phyloP scores from a whole-genome alignment of 176 grass and related monocot genomes.

The Triticum dicoccoides region DNA sequence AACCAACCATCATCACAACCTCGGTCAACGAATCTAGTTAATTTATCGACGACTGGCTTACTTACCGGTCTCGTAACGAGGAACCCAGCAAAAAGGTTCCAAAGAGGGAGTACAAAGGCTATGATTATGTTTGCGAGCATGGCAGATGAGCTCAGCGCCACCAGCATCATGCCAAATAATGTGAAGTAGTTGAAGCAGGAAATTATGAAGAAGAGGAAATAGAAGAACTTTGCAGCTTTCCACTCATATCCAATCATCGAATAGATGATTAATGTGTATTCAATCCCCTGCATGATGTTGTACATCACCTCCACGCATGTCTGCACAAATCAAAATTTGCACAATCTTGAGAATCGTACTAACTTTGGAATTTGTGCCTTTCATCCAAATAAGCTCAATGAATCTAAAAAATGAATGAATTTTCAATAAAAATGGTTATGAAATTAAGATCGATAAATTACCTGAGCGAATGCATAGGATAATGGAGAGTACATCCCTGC shows the following conservation, averaged over 20 bases:
- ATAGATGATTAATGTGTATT: slow-evolving; percentile 71
- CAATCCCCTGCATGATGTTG: slow-evolving; percentile 43
- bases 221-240: slow-evolving; percentile 65
- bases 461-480: slow-evolving; percentile 84
- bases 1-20: no score
- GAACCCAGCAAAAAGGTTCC: slow-evolving; percentile 85
- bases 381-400: no score
- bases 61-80: slow-evolving; percentile 64
- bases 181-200: slow-evolving; percentile 75
- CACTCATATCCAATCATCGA: slow-evolving; percentile 77
- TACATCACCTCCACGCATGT: slow-evolving; percentile 60
- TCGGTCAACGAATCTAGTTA: not conserved
- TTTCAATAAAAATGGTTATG: not conserved
- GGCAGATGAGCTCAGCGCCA: slow-evolving; percentile 56
- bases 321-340: slow-evolving; percentile 22
- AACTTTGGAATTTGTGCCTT: not conserved
- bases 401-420: not conserved
- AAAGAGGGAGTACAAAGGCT: slow-evolving; percentile 56
- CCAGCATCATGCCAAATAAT: slow-evolving; percentile 74
- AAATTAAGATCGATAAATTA: not conserved
- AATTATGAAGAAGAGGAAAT: slow-evolving; percentile 72
- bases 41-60: not conserved
- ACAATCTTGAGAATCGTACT: not conserved
- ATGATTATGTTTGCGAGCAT: slow-evolving; percentile 56
- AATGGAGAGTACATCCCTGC: slow-evolving; percentile 95